Base-by-base conservation (phyloP, 192 early-diverging fungal species). In the Rhizophagus prolifer region DNA sequence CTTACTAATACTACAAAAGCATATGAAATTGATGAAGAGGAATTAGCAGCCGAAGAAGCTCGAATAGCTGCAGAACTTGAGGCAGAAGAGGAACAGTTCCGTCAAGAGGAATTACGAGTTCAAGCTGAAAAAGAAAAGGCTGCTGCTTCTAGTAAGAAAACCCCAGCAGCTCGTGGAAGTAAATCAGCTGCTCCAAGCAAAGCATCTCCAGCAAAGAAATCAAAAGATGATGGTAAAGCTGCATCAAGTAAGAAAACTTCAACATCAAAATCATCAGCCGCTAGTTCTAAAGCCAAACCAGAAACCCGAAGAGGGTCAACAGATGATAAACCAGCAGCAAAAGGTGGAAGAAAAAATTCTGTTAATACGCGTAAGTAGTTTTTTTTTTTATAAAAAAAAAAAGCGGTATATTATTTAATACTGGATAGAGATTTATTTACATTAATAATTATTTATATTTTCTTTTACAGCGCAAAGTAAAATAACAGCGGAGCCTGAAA, bases 171-270 rank as follows among this genome's bases (percentile, higher is more conserved):
- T 26, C 69, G 69, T 28, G 41, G 36, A 71, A 71, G 25, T 19
- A 71, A 44, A 13, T 26, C 69, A 8, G 0, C 69, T 16, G 38
- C 66, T 63, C 12, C 61, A 44, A 41, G 66, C 13, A 68, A 68
- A 68, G 9, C 69, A 16, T 23, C 69, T 10, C 28, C 69, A 16
- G 44, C 69, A 9, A 71, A 71, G 23, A 71, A 71, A 50, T 28
- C 44, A 16, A 71, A 50, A 50, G 41, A 71, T 26, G n/a, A 34
- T 44, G 4, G n/a, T 54, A 44, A 71, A 16, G 14, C 46, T 23
- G n/a, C 66, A 28, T 3, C 61, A 28, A 41, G 66, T 68, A 68
- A 68, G 30, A 44, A 71, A 50, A 71, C 36, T 25, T 71, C 69
- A 5, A 12, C 69, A 23, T 71, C 69, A 50, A 71, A 71, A 50